Evolutionary conservation across 345 rosid species (phyloP).

Genomic region (Salix koriyanagi): DNA sequence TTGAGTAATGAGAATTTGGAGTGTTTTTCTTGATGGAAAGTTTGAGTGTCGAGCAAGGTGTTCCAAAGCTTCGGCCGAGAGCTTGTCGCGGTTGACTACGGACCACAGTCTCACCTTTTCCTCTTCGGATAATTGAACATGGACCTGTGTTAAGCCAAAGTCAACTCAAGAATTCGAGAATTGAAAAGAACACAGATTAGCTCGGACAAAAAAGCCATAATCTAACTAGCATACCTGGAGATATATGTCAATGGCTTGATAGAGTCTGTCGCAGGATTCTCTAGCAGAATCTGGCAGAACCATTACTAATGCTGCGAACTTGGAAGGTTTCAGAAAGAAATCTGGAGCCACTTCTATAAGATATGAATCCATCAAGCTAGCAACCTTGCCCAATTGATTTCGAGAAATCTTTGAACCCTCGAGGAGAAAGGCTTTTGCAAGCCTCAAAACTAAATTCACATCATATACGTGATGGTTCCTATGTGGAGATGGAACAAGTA

Average conservation of each 20-base stretch:
- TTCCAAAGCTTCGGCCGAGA: constrained; percentile 30
- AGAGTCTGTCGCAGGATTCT: constrained; percentile 36
- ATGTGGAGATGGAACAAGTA: constrained; percentile 32
- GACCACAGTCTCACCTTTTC: constrained; percentile 35
- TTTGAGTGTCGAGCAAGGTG: constrained; percentile 34
- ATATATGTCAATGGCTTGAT: constrained; percentile 48
- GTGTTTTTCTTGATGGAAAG: constrained; percentile 33
- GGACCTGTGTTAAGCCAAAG: constrained; percentile 33
- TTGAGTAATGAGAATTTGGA: constrained; percentile 26
- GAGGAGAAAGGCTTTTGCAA: constrained; percentile 30
- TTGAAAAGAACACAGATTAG: not conserved
- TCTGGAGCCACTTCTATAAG: constrained; percentile 53
- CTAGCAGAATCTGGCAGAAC: constrained; percentile 44
- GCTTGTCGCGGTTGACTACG: constrained; percentile 41
- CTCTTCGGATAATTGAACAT: constrained; percentile 27
- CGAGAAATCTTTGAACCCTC: constrained; percentile 3
- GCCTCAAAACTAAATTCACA: constrained; percentile 45
- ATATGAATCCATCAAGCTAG: constrained; percentile 42
- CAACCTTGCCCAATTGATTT: constrained; percentile 32
- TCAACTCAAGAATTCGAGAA: not conserved
- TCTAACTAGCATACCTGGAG: constrained; percentile 33
- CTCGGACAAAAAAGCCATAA: not conserved
- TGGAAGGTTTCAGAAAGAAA: constrained; percentile 25
- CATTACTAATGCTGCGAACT: constrained; percentile 34
- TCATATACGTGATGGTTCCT: constrained; percentile 34